Evolutionary conservation across 148 eudicot species (phyloP), one percentile per base, ranked within the genome.

Genomic region (Rhododendron kiyosumense): DNA sequence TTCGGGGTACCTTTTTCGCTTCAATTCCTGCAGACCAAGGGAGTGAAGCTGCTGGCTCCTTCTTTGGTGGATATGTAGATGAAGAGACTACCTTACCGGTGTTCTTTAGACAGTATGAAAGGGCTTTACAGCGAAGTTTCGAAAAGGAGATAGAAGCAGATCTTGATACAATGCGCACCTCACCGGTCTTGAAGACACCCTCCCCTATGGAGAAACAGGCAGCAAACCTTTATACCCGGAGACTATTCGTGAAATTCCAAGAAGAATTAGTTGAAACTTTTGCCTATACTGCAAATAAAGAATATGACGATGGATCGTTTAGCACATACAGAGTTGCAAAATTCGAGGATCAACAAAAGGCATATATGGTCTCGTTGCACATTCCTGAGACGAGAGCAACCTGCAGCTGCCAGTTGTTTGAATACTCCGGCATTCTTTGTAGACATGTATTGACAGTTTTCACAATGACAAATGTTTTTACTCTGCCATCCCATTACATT

Each of bases 161-260:
- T 94, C 92, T 90, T 48, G 95, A 95, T 67, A 95, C 95, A 54
- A 81, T 91, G 77, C 91, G 91, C 90, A 92, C 92, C 79, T 86
- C 92, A 2, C 96, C 97, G 20, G 89, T 90, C 59, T 85, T 95
- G 86, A 94, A 90, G 90, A 96, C 99, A 84, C 98, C 99, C 15
- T 96, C 99, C 12, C 99, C 99, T 13, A 96, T 96, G 99, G 99
- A 96, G 89, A 96, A 94, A 87, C 99, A 94, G 86, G 96, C 94
- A 73, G 99, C 97, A 79, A 88, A 88, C 87, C 89, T 93, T 20
- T 96, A 95, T 82, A 94, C 99, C 15, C 92, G 85, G 91, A 96
- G 90, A 89, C 91, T 95, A 81, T 96, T 96, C 85, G 81, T 91
- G 12, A 94, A 91, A 88, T 96, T 96, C 88, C 97, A 96, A 91